Evolutionary conservation across 31 red algal species (phyloP).

Genomic region (Asparagopsis taxiformis): DNA sequence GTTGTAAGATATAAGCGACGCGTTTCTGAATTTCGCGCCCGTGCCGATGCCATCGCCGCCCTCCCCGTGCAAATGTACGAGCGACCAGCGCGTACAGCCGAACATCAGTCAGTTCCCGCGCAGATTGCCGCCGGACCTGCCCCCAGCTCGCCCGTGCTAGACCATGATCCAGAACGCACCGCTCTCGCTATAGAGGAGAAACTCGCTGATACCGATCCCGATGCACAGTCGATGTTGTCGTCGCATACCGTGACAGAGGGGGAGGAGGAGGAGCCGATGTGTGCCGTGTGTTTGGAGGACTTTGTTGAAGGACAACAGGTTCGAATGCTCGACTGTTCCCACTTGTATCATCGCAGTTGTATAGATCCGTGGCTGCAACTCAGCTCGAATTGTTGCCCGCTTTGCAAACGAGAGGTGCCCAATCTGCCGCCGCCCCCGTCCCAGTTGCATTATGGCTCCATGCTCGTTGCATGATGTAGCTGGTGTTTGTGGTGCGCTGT

Average conservation of each 20-base stretch:
- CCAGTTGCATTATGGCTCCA: constrained; percentile 65
- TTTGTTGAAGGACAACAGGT: constrained; percentile 84
- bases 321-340: constrained; percentile 64
- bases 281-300: constrained; percentile 77
- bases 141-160: constrained; percentile 7
- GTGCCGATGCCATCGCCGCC: constrained; percentile 74
- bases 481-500: no score
- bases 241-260: no score
- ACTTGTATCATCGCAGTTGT: constrained; percentile 82
- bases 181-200: constrained; percentile 7
- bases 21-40: constrained; percentile 69
- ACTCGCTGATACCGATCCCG: neutral
- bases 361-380: constrained; percentile 91
- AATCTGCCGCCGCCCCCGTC: constrained; percentile 77
- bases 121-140: constrained; percentile 5
- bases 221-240: no score
- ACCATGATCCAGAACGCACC: constrained; percentile 14
- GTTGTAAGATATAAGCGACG: constrained; percentile 79
- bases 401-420: constrained; percentile 86
- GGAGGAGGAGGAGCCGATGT: constrained; percentile 65
- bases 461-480: constrained; percentile 29
- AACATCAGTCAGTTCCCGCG: constrained; percentile 2
- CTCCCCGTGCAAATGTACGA: constrained; percentile 60
- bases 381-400: constrained; percentile 78
- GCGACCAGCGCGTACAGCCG: constrained; percentile 6